These are phyloP conservation scores for Bisporella sp. DNA, from an alignment of 2,329 filamentous ascomycete species.

Conservation along the genomic window DNA sequence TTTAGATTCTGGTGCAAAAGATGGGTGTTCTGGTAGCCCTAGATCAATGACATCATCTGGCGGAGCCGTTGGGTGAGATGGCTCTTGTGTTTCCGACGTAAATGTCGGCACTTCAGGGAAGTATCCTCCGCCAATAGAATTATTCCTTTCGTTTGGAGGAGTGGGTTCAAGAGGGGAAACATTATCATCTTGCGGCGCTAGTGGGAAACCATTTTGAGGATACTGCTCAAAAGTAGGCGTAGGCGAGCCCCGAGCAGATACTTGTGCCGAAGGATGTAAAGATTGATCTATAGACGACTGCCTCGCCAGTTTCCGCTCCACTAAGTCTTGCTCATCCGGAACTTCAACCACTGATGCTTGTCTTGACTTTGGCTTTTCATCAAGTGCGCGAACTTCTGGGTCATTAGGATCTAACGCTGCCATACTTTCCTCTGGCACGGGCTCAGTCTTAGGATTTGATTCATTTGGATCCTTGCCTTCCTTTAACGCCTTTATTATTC, in stretches of 20 bases:
- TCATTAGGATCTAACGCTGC: slow-evolving; percentile 54
- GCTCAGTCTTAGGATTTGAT: slow-evolving; percentile 67
- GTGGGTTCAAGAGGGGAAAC: slow-evolving; percentile 46
- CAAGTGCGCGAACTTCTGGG: slow-evolving; percentile 53
- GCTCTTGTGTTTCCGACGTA: slow-evolving; percentile 18
- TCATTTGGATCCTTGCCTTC: slow-evolving; percentile 88
- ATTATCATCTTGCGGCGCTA: slow-evolving; percentile 29
- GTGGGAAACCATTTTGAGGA: slow-evolving; percentile 23
- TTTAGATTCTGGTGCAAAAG: slow-evolving; percentile 14
- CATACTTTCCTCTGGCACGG: slow-evolving; percentile 36
- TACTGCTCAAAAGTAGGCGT: slow-evolving; percentile 29
- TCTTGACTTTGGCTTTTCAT: slow-evolving; percentile 34
- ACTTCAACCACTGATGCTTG: slow-evolving; percentile 45
- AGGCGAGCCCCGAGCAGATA: slow-evolving; percentile 22
- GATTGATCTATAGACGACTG: slow-evolving; percentile 43
- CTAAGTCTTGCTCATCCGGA: slow-evolving; percentile 46
- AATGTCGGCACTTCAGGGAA: slow-evolving; percentile 42
- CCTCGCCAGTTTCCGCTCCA: slow-evolving; percentile 35
- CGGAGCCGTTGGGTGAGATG: slow-evolving; percentile 22
- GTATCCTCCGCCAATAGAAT: slow-evolving; percentile 49
- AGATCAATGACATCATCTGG: slow-evolving; percentile 16
- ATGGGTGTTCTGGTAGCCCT: slow-evolving; percentile 21
- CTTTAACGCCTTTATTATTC: slow-evolving; percentile 86
- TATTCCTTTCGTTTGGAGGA: slow-evolving; percentile 32
- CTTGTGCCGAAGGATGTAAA: slow-evolving; percentile 33